A percentile compares a stretch with the other conserved stretches of the same genome.
phyloP scores from a whole-genome alignment of 331 rosid species.

The Ulmus americana region DNA sequence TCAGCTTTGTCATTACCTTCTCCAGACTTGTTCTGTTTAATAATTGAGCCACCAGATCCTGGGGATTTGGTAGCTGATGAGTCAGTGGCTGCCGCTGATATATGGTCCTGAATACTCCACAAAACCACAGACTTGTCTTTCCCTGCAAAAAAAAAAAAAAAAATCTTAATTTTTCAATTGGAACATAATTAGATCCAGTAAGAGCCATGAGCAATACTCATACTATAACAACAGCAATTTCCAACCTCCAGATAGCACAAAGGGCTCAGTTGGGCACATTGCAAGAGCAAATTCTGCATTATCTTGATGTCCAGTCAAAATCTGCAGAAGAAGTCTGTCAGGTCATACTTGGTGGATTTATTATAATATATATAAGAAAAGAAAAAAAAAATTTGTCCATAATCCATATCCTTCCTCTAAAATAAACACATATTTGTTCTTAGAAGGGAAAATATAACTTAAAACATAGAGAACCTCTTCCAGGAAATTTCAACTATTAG shows the following conservation, averaged over 20 bases:
- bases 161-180: background rate
- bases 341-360: too few relatives aligned
- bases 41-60: constrained; percentile 71
- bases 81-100: constrained; percentile 64
- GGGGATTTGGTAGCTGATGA: constrained; percentile 36
- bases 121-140: constrained; percentile 89
- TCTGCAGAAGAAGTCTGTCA: constrained; percentile 37
- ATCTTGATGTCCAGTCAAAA: constrained; percentile 94
- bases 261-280: constrained; percentile 98
- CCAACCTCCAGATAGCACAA: constrained; percentile 93
- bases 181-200: background rate
- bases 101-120: constrained; percentile 97
- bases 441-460: background rate
- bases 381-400: too few relatives aligned
- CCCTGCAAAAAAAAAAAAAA: constrained; percentile 41
- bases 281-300: constrained; percentile 99
- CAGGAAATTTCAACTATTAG: background rate
- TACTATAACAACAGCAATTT: background rate
- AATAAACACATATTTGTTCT: background rate
- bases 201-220: background rate
- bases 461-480: background rate
- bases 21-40: constrained; percentile 60
- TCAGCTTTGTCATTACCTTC: constrained; percentile 73
- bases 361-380: too few relatives aligned
- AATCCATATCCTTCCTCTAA: background rate